Conservation (phyloP, 768 basidiomycete species). For the Asterophora lycoperdoides region DNA sequence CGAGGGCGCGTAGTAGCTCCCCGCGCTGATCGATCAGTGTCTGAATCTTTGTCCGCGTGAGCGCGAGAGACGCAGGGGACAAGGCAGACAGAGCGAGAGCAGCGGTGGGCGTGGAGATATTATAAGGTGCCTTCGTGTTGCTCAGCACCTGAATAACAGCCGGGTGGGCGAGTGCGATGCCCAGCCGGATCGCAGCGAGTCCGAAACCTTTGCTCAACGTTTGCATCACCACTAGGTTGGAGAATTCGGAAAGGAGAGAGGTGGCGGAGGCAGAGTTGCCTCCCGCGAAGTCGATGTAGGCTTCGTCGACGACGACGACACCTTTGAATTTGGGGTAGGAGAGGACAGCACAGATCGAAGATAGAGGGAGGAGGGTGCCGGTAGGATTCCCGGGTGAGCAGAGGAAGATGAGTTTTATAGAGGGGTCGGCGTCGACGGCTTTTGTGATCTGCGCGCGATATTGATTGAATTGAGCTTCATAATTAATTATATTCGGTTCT, state of each 20-base stretch:
- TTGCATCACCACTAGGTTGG: slow-evolving; percentile 92
- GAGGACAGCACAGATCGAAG: slow-evolving; percentile 62
- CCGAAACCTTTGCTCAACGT: slow-evolving; percentile 97
- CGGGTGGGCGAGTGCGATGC: slow-evolving; percentile 86
- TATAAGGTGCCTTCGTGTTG: slow-evolving; percentile 98
- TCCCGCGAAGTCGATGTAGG: slow-evolving; percentile 91
- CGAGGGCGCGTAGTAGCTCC: slow-evolving; percentile 47
- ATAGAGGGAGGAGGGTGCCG: slow-evolving; percentile 77
- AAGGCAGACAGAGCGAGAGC: slow-evolving; percentile 77
- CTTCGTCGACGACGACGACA: slow-evolving; percentile 92
- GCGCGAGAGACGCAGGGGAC: slow-evolving; percentile 52
- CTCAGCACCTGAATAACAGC: slow-evolving; percentile 85
- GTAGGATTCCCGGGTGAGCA: slow-evolving; percentile 98
- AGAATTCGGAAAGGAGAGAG: slow-evolving; percentile 71
- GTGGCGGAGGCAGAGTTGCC: slow-evolving; percentile 53
- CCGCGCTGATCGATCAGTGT: slow-evolving; percentile 57
- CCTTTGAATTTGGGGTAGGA: slow-evolving; percentile 84
- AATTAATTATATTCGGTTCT: background rate
- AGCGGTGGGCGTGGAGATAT: slow-evolving; percentile 89
- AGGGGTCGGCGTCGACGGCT: slow-evolving; percentile 61
- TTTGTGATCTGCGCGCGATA: slow-evolving; percentile 60
- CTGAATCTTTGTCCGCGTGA: slow-evolving; percentile 63
- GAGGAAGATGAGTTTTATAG: slow-evolving; percentile 88
- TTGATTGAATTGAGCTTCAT: background rate
- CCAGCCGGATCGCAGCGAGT: slow-evolving; percentile 89